Conservation (phyloP, 106 monocot genomes). For the Acorus gramineus region DNA sequence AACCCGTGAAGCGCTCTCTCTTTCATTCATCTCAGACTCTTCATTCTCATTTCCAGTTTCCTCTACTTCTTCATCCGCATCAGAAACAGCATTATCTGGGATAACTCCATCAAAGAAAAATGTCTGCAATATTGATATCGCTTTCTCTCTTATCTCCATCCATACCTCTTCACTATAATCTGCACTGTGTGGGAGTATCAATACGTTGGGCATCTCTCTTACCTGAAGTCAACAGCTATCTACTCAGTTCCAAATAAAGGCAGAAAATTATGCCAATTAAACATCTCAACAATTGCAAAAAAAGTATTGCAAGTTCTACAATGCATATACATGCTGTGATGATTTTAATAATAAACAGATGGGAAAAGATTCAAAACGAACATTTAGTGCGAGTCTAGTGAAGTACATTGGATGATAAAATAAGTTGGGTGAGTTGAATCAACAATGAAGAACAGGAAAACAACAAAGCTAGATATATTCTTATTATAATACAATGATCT, state of each 20-base stretch:
- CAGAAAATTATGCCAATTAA: neutral
- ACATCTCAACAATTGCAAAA: too few species aligned
- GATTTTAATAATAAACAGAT: too few species aligned
- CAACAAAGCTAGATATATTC: too few species aligned
- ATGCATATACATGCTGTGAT: too few species aligned
- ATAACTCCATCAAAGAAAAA: constrained; percentile 73
- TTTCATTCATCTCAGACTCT: constrained; percentile 31
- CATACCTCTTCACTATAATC: constrained; percentile 99
- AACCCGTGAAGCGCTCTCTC: constrained; percentile 25
- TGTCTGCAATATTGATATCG: constrained; percentile 63
- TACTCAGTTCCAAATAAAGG: neutral
- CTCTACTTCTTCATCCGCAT: constrained; percentile 65
- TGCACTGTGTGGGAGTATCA: constrained; percentile 91
- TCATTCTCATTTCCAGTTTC: constrained; percentile 50
- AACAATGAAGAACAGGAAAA: too few species aligned
- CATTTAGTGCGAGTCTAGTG: too few species aligned
- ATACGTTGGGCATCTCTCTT: constrained; percentile 96
- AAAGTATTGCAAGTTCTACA: too few species aligned
- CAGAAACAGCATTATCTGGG: constrained; percentile 73
- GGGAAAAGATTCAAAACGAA: too few species aligned
- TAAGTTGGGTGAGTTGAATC: too few species aligned
- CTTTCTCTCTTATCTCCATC: constrained; percentile 97
- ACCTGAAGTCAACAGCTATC: constrained; percentile 34
- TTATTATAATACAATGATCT: too few species aligned
- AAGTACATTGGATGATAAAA: too few species aligned